Conservation (phyloP, 2,329 filamentous ascomycete genomes). For the Monilinia fructigena region DNA sequence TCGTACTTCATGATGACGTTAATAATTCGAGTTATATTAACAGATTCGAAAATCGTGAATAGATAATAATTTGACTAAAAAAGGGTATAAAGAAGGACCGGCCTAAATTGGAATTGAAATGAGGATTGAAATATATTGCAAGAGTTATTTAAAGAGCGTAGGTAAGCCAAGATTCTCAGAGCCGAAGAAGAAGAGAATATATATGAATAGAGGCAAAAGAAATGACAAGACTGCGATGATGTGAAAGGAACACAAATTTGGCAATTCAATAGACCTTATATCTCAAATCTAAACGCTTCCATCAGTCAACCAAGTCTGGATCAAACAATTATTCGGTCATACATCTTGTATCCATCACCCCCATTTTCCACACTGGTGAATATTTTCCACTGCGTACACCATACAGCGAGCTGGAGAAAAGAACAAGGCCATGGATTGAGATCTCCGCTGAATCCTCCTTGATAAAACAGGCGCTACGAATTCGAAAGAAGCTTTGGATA, state of each 20-base stretch:
- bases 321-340: constrained; percentile 25
- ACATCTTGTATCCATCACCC: neutral
- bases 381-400: neutral
- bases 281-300: constrained; percentile 26
- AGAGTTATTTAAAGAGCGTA: constrained; percentile 35
- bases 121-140: constrained; percentile 14
- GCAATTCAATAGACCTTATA: constrained; percentile 31
- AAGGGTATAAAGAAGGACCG: constrained; percentile 32
- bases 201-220: constrained; percentile 36
- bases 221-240: constrained; percentile 36
- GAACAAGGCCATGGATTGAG: neutral
- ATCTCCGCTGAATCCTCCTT: constrained; percentile 2
- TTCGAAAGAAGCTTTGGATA: neutral
- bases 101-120: constrained; percentile 31
- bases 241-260: constrained; percentile 26
- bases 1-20: constrained; percentile 40
- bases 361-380: constrained; percentile 1
- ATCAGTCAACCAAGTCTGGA: constrained; percentile 23
- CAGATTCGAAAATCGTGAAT: constrained; percentile 27
- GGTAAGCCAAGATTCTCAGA: constrained; percentile 39
- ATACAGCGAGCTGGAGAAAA: neutral
- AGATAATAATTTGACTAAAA: neutral
- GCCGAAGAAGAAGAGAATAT: constrained; percentile 38
- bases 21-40: constrained; percentile 24
- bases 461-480: neutral